phyloP scores from a whole-genome alignment of 306 rosid genomes.

The Prunus salicina region DNA sequence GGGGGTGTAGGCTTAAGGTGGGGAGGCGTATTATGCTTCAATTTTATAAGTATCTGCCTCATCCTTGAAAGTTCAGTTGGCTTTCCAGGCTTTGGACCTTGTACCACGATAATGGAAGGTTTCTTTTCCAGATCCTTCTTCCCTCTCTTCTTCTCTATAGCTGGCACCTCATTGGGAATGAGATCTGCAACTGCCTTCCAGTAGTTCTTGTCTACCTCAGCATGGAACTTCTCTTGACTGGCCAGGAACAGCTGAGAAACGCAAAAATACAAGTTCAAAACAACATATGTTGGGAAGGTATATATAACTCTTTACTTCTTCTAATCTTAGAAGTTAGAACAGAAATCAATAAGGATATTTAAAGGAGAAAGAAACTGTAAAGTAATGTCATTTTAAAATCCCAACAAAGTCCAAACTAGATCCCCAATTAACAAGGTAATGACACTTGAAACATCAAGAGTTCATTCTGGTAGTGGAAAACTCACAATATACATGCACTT shows the following conservation, averaged over 20 bases:
- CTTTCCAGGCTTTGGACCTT: conserved; percentile 51
- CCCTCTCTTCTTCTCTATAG: conserved; percentile 36
- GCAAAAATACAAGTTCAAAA: neutral
- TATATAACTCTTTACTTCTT: neutral
- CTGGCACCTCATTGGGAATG: conserved; percentile 40
- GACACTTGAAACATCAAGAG: neutral
- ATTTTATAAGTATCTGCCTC: conserved; percentile 40
- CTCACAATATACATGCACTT: neutral
- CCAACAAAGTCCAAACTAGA: neutral
- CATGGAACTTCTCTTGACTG: conserved; percentile 46
- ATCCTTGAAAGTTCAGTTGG: conserved; percentile 48
- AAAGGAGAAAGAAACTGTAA: neutral
- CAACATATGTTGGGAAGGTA: neutral
- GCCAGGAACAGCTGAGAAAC: conserved; percentile 29
- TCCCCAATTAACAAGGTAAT: neutral
- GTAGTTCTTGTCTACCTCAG: conserved; percentile 37
- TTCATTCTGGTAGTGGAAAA: neutral
- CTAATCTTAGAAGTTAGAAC: neutral
- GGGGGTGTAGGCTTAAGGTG: conserved; percentile 36
- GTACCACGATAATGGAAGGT: conserved; percentile 28
- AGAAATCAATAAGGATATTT: neutral
- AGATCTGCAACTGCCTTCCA: conserved; percentile 51
- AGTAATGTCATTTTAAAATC: too few relatives aligned
- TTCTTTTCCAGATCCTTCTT: conserved; percentile 42
- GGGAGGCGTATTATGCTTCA: conserved; percentile 41